These are phyloP conservation scores for Penicillium crystallinum DNA, from an alignment of 495 filamentous ascomycete genomes.

Conservation along the genomic window DNA sequence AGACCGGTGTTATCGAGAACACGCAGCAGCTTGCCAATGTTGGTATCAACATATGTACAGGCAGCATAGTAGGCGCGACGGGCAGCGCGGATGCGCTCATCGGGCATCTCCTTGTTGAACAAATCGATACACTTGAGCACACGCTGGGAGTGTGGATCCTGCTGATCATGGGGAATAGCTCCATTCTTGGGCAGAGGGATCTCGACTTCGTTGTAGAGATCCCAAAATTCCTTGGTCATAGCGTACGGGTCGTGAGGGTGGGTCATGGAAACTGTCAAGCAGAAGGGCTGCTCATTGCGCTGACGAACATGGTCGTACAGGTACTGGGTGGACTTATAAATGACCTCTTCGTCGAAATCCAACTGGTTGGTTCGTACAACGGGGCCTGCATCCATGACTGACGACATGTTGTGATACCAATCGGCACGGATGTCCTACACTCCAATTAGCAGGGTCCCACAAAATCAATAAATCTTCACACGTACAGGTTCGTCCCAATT, in stretches of 20 bases:
- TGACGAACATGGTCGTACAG: constrained; percentile 77
- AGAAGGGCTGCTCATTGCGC: constrained; percentile 67
- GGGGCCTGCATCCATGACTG: constrained; percentile 76
- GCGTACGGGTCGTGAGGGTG: constrained; percentile 91
- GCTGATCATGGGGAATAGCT: constrained; percentile 65
- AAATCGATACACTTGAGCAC: constrained; percentile 77
- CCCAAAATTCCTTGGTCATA: constrained; percentile 84
- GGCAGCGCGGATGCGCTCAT: constrained; percentile 73
- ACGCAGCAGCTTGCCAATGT: constrained; percentile 70
- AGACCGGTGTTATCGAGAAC: constrained; percentile 69
- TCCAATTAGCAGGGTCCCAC: not conserved
- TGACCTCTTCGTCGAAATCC: constrained; percentile 92
- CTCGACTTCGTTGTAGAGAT: constrained; percentile 80
- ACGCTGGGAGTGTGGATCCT: constrained; percentile 76
- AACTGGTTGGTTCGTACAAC: constrained; percentile 86
- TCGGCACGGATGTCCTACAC: constrained; percentile 65
- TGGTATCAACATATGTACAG: constrained; percentile 83
- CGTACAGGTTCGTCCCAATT: constrained; percentile 77
- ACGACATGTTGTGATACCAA: constrained; percentile 90
- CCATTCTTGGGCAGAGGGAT: constrained; percentile 70
- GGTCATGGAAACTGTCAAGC: constrained; percentile 82
- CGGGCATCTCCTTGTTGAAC: constrained; percentile 67
- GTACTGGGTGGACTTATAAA: constrained; percentile 78
- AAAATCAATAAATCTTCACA: not conserved
- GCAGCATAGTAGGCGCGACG: constrained; percentile 83